A percentile compares a stretch with the other conserved stretches of the same genome.
Conservation (phyloP, 2,329 filamentous ascomycete species). For the Penicillium verrucosum region DNA sequence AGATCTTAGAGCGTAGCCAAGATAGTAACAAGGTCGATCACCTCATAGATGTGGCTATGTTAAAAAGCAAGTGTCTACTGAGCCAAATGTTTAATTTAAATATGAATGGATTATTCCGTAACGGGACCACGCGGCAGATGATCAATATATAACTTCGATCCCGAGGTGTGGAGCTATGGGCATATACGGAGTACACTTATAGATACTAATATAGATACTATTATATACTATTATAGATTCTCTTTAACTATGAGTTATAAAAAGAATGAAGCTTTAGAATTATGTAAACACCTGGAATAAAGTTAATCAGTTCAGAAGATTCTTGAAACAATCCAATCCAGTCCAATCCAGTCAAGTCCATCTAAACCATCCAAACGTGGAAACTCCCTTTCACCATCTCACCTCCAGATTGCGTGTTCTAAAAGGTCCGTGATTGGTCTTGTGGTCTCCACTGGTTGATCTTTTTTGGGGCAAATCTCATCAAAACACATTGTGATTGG, state of each 20-base stretch:
- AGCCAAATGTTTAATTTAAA: background rate
- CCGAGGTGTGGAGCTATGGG: background rate
- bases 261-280: background rate
- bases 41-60: background rate
- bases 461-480: conserved; percentile 4
- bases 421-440: conserved; percentile 1
- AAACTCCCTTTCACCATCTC: conserved; percentile 7
- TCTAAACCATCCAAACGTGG: background rate
- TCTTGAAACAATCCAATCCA: background rate
- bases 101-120: background rate
- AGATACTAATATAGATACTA: background rate
- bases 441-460: background rate
- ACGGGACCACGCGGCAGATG: background rate
- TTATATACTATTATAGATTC: background rate
- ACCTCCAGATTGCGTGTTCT: conserved; percentile 11
- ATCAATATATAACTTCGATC: background rate
- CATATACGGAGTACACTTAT: background rate
- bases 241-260: no score
- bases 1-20: background rate
- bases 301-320: background rate
- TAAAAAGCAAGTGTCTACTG: background rate
- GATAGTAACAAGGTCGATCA: background rate
- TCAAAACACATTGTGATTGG: background rate
- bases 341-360: no score
- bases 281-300: background rate